Evolutionary conservation across 257 asterid genomes (phyloP), one percentile per base, ranked within the genome.

Genomic region (Petrea volubilis): DNA sequence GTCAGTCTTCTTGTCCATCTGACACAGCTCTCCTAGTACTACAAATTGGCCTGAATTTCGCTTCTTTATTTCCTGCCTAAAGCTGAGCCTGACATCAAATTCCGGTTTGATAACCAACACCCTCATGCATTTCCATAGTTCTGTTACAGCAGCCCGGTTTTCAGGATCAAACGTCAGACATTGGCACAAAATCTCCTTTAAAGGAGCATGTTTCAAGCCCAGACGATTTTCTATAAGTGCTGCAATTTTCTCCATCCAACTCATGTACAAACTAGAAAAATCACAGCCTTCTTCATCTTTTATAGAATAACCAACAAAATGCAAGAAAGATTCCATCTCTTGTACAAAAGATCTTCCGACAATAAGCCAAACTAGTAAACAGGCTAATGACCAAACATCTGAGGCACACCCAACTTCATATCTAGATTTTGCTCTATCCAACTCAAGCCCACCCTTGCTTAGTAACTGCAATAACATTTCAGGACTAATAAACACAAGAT

Each of bases 351-450:
- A 76, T 57, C 77, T 79, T 55, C 97, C 96, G 63, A 77, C 61
- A 41, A 94, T 74, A 77, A 91, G 73, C 78, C 82, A 75, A 69
- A 84, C 74, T 53, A 94, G 74, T 21, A 87, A 73, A 79, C 91
- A 86, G 74, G 93, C 96, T 27, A 86, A 76, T 11, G 95, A 86
- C 99, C 97, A 94, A 76, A 82, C 87, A 83, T 91, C 97, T 17
- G 96, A 85, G 80, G 86, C 87, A 74, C 66, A 78, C 38, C 85
- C 83, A 64, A 88, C 82, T 72, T 79, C 79, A 67, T 69, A 67
- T 61, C 28, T 67, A 28, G 74, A 68, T 64, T 62, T 78, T 33
- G 46, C 85, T 63, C 15, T 44, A 75, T 71, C 80, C 66, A 85
- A 29, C 53, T 75, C 83, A 55, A 74, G 60, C 43, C 79, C 87